Evolutionary conservation across 495 filamentous ascomycete genomes (phyloP).

Genomic region (Parathielavia hyrcaniae): DNA sequence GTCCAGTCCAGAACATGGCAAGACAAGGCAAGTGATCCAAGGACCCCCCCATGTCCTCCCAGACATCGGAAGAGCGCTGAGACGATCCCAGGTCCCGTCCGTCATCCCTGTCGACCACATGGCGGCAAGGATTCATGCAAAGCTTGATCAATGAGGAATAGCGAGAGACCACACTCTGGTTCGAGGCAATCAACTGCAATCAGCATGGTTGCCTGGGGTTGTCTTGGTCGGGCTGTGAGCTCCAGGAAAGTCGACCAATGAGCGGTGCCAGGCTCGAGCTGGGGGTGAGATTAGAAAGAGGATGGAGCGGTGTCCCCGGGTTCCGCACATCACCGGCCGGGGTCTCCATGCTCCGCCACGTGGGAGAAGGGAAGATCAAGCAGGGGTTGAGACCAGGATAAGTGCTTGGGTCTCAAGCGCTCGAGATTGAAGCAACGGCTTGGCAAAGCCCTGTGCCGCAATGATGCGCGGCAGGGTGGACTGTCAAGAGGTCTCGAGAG

Average conservation of each 20-base stretch:
- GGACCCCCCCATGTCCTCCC: neutral
- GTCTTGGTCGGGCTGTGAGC: too few relatives aligned
- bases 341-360: conserved; percentile 1
- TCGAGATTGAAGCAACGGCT: neutral
- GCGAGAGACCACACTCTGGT: neutral
- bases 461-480: too few relatives aligned
- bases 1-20: too few relatives aligned
- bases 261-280: too few relatives aligned
- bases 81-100: neutral
- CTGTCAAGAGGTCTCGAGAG: too few relatives aligned
- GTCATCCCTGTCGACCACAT: conserved; percentile 2
- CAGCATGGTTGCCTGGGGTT: neutral
- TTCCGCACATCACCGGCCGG: neutral
- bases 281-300: neutral
- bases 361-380: conserved; percentile 2
- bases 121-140: neutral
- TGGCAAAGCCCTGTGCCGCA: too few relatives aligned
- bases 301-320: neutral
- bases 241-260: too few relatives aligned
- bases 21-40: too few relatives aligned
- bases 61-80: too few relatives aligned
- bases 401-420: neutral
- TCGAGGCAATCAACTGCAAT: neutral
- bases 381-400: neutral
- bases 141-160: neutral